phyloP scores from a whole-genome alignment of 768 basidiomycete genomes.

The Pulveroboletus sp. region DNA sequence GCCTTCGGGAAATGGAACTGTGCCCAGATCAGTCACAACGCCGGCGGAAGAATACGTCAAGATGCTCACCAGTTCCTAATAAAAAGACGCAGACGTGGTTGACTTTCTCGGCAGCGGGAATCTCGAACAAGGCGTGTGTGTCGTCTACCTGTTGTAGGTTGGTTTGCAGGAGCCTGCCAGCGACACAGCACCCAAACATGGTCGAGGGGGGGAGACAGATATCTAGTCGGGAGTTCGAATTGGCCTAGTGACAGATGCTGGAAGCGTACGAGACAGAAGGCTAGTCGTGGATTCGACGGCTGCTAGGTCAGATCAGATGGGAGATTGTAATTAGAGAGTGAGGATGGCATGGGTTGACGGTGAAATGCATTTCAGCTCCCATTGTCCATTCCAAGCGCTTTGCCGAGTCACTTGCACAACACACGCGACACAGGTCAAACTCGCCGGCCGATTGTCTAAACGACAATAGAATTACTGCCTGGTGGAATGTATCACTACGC shows the following conservation, averaged over 20 bases:
- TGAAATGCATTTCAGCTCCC: conserved; percentile 5
- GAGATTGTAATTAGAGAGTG: conserved; percentile 1
- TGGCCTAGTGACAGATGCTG: neutral
- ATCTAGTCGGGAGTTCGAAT: neutral
- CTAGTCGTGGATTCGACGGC: neutral
- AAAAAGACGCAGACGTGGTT: conserved; percentile 87
- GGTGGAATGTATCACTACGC: neutral
- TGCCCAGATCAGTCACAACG: neutral
- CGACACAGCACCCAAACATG: conserved; percentile 81
- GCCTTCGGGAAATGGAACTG: conserved; percentile 78
- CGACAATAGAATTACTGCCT: conserved; percentile 1
- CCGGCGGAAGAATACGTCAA: neutral
- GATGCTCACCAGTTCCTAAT: conserved; percentile 60
- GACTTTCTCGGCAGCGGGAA: conserved; percentile 64
- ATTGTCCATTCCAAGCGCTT: neutral
- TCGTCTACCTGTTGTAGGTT: conserved; percentile 79
- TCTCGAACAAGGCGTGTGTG: conserved; percentile 76
- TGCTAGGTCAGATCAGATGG: neutral
- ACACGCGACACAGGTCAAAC: too few relatives aligned
- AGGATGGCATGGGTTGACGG: conserved; percentile 13
- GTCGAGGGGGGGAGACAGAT: neutral
- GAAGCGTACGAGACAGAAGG: neutral
- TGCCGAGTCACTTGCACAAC: too few relatives aligned
- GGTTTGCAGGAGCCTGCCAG: conserved; percentile 74
- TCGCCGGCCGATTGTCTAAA: too few relatives aligned